A percentile compares a stretch with the other conserved stretches of the same genome.
phyloP scores from a whole-genome alignment of 768 basidiomycete genomes.

The Trametes cinnabarina region DNA sequence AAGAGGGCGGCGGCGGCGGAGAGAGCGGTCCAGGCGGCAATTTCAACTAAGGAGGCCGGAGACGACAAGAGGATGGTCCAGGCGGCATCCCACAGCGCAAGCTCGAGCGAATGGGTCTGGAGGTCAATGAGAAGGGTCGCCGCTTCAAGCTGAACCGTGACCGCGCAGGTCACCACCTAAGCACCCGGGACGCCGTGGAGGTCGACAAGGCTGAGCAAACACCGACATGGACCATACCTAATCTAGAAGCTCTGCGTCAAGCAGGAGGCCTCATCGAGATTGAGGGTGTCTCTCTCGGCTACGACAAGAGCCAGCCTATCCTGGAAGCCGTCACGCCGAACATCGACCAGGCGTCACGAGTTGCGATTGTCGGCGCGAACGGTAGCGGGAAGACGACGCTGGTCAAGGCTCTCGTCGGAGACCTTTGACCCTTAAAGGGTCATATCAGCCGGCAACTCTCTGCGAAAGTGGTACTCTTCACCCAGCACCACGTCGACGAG shows the following conservation, averaged over 20 bases:
- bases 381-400: slow-evolving; percentile 26
- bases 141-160: slow-evolving; percentile 27
- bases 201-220: slow-evolving; percentile 21
- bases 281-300: slow-evolving; percentile 17
- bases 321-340: slow-evolving; percentile 20
- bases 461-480: slow-evolving; percentile 24
- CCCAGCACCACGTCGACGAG: slow-evolving; percentile 25
- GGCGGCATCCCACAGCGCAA: slow-evolving; percentile 11
- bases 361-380: slow-evolving; percentile 24
- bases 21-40: slow-evolving; percentile 21
- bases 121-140: slow-evolving; percentile 23
- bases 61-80: slow-evolving; percentile 25
- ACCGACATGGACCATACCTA: slow-evolving; percentile 19
- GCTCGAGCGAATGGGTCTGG: slow-evolving; percentile 22
- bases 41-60: slow-evolving; percentile 17
- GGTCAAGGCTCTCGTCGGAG: slow-evolving; percentile 22
- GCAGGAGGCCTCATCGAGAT: slow-evolving; percentile 21
- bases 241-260: slow-evolving; percentile 20
- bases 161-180: slow-evolving; percentile 14
- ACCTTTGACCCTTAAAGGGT: slow-evolving; percentile 20
- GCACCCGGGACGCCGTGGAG: slow-evolving; percentile 10
- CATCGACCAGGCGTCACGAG: slow-evolving; percentile 18
- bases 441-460: slow-evolving; percentile 16
- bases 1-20: slow-evolving; percentile 20
- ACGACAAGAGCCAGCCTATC: slow-evolving; percentile 14